Evolutionary conservation across 768 basidiomycete species (phyloP).

Genomic region (Phaffia tasmanica): DNA sequence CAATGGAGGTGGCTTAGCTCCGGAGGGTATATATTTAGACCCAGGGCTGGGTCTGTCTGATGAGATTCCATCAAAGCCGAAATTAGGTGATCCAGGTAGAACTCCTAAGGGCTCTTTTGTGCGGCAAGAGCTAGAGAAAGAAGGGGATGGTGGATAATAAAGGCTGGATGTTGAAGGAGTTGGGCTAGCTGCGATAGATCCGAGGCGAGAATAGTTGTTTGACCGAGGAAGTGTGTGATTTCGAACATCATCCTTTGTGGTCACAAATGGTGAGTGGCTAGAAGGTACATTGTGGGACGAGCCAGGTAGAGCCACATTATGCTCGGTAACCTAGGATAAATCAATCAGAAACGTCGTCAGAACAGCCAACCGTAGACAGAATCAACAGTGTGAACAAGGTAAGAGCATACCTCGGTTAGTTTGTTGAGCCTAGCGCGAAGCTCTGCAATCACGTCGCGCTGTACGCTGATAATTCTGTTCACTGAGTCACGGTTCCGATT

Average conservation of each 20-base stretch:
- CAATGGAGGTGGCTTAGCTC: slow-evolving; percentile 21
- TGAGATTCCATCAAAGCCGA: background rate
- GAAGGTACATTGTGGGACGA: slow-evolving; percentile 1
- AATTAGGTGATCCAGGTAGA: background rate
- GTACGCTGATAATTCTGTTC: too few relatives aligned
- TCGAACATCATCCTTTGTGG: slow-evolving; percentile 8
- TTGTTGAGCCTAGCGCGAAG: too few relatives aligned
- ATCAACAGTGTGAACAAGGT: too few relatives aligned
- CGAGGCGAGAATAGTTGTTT: background rate
- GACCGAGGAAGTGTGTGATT: slow-evolving; percentile 8
- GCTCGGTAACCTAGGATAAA: too few relatives aligned
- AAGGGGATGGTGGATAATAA: background rate
- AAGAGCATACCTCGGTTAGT: too few relatives aligned
- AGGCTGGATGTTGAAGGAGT: background rate
- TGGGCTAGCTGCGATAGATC: background rate
- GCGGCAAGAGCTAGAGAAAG: background rate
- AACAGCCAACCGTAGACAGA: too few relatives aligned
- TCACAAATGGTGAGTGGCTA: background rate
- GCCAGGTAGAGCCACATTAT: too few relatives aligned
- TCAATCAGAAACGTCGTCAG: too few relatives aligned
- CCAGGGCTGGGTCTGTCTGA: background rate
- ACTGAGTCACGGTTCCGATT: too few relatives aligned
- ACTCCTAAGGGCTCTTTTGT: background rate
- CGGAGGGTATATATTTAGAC: background rate
- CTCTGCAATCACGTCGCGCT: too few relatives aligned